These are phyloP conservation scores for Malassezia japonica DNA, from an alignment of 1,284 basidiomycete genomes.

Conservation along the genomic window DNA sequence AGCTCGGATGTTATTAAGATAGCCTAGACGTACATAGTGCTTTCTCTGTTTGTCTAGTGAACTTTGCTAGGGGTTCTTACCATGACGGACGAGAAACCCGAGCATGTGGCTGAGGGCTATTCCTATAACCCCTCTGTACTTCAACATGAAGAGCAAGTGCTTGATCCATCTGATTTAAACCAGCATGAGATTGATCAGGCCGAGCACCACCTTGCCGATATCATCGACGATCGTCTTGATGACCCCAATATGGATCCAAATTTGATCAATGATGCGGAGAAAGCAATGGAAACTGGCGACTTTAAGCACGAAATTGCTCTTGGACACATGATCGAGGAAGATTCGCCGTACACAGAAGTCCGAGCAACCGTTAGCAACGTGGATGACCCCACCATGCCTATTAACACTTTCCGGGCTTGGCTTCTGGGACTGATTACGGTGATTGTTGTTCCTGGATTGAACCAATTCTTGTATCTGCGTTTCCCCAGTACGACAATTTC, in stretches of 20 bases:
- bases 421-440: slow-evolving; percentile 29
- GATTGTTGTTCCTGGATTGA: slow-evolving; percentile 29
- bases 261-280: slow-evolving; percentile 14
- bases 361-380: slow-evolving; percentile 38
- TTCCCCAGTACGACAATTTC: slow-evolving; percentile 34
- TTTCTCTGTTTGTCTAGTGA: too few species aligned
- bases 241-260: slow-evolving; percentile 21
- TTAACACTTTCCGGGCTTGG: slow-evolving; percentile 34
- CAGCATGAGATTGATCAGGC: not conserved
- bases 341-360: slow-evolving; percentile 40
- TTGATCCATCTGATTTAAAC: too few species aligned
- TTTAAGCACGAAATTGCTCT: slow-evolving; percentile 16
- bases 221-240: slow-evolving; percentile 11
- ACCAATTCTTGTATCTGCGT: slow-evolving; percentile 34
- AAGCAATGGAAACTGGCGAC: slow-evolving; percentile 18
- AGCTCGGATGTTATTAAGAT: too few species aligned
- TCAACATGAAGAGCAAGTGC: too few species aligned
- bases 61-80: too few species aligned
- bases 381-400: slow-evolving; percentile 36
- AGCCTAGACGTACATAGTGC: too few species aligned
- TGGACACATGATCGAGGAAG: slow-evolving; percentile 25
- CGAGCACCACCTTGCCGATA: not conserved
- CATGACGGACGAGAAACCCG: not conserved
- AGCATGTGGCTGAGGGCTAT: not conserved
- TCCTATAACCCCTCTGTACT: not conserved